Base-by-base conservation (phyloP, 1,139 yeast species). In the Chernovozyma sophiae-reginae region DNA sequence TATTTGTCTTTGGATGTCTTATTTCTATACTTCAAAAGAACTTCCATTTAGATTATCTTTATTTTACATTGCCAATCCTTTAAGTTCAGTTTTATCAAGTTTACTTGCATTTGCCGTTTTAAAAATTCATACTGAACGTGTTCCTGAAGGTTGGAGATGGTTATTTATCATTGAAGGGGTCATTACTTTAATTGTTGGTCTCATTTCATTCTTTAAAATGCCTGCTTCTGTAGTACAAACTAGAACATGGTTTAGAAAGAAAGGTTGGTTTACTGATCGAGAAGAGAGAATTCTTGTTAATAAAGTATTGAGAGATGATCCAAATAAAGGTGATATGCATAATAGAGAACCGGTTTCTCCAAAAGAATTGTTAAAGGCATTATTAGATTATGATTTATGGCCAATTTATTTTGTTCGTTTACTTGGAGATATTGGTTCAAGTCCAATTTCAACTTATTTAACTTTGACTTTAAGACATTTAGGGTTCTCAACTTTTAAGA, bases 361-460 rank as follows among this genome's bases (percentile, higher is more conserved):
- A 4, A 48, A 34, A 28, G 56, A 54, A 42, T 47, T 60, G 25
- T 24, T 48, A 16, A 43, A 40, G 25, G 44, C 60, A 0, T 39
- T 60, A 14, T 39, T 43, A 13, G 59, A 58, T 38, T 52, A 49
- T 30, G 63, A 58, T 37, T 43, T 77, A 66, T 46, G 76, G 70
- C 82, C 82, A 12, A 55, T 77, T 18, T 78, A 77, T 45, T 37
- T 69, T 11, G 57, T 72, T 31, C 68, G 80, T 6, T 42, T 74
- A 25, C 46, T 72, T 19, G 65, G 62, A 8, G 74, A 69, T 44
- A 60, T 71, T 32, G 66, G 65, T 4, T 48, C 62, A 3, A 44
- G 57, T 13, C 73, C 81, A 13, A 44, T 43, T 7, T 33, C 39
- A 13, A 43, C 33, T 22, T 51, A 51, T 40, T 32, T 51, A 32